Evolutionary conservation across 352 stramenopile genomes (phyloP), one percentile per base, ranked within the genome.

Genomic region (Pythium aristosporum): DNA sequence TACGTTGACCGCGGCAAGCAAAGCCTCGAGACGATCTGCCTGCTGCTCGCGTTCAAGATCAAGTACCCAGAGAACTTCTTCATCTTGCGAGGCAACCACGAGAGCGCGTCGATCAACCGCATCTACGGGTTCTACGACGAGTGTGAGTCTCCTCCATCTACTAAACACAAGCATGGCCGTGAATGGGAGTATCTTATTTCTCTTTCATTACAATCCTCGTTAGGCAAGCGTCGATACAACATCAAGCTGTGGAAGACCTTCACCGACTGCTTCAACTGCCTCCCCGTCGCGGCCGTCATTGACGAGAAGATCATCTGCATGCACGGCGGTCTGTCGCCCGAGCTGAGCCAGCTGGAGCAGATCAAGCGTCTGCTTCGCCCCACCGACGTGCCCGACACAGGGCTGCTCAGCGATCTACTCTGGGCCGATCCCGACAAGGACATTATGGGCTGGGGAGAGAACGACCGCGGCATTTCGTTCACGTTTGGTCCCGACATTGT

Each of bases 221-320:
- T 16, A 94, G 91, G 79, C 72, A 95, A 94, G 67, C 85, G 95
- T 54, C 84, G 93, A 21, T 98, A 97, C 76, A 98, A 98, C 71
- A 97, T 96, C 28, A 99, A 98, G 61, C 90, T 99, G 20, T 99
- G 97, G 97, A 99, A 99, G 72, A 91, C 94, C 23, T 99, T 99
- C 63, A 98, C 94, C 13, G 91, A 98, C 69, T 89, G 90, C 51
- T 75, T 97, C 53, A 72, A 72, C 59, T 93, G 80, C 57, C 72
- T 99, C 18, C 97, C 97, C 2, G 96, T 99, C 30, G 96, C 96
- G 5, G 98, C 97, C 0, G 96, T 99, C 53, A 97, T 99, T 49
- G 98, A 99, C 68, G 97, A 99, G 67, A 98, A 99, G 76, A 99
- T 99, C 67, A 98, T 99, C 67, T 99, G 98, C 76, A 98, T 99